These are phyloP conservation scores for Suillus variegatus DNA, from an alignment of 768 basidiomycete genomes.

Conservation along the genomic window DNA sequence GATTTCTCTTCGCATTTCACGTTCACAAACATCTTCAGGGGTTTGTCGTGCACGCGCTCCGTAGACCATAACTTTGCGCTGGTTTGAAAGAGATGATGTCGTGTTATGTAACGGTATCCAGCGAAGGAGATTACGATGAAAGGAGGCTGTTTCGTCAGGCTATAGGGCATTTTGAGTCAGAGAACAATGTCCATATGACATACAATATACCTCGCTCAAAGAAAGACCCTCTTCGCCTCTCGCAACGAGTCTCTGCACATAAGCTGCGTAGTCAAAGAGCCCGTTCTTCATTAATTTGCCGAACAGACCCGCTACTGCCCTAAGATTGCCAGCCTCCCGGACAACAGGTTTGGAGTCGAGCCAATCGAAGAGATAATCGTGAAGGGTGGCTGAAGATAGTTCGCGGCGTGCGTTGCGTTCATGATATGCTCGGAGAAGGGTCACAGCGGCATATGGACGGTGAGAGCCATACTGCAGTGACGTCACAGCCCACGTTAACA, in stretches of 20 bases:
- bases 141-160: conserved; percentile 39
- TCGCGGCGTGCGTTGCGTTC: conserved; percentile 66
- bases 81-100: conserved; percentile 59
- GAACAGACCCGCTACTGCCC: conserved; percentile 65
- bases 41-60: conserved; percentile 69
- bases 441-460: conserved; percentile 72
- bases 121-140: conserved; percentile 67
- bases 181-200: neutral
- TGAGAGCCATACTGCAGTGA: conserved; percentile 83
- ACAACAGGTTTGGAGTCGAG: conserved; percentile 67
- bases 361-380: conserved; percentile 83
- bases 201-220: conserved; percentile 46
- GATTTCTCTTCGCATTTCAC: conserved; percentile 71
- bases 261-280: conserved; percentile 72
- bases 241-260: conserved; percentile 80
- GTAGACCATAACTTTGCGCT: conserved; percentile 70
- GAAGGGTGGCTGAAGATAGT: conserved; percentile 59
- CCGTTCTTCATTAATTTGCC: conserved; percentile 71
- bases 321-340: conserved; percentile 54
- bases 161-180: conserved; percentile 5
- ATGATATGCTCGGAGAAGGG: conserved; percentile 65
- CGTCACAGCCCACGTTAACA: conserved; percentile 82
- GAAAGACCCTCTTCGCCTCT: conserved; percentile 69
- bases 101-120: conserved; percentile 71
- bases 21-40: conserved; percentile 70